A percentile compares a stretch with the other conserved stretches of the same genome.
Evolutionary conservation across 768 basidiomycete genomes (phyloP).

Genomic region (Podaxis sp.): DNA sequence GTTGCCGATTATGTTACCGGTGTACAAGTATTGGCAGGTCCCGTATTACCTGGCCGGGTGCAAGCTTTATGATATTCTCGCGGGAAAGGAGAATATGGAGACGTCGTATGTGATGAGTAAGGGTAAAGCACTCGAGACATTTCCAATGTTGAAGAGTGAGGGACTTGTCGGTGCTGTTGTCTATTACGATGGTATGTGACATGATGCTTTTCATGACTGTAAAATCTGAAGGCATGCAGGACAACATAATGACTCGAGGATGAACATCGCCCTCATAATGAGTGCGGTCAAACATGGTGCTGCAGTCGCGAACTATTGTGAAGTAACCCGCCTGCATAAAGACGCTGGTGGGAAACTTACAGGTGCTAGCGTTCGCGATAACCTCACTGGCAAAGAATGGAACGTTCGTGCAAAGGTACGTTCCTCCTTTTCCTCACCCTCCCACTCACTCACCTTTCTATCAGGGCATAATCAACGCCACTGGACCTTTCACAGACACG

Average conservation of each 20-base stretch:
- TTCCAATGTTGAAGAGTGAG: slow-evolving; percentile 72
- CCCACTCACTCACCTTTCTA: neutral
- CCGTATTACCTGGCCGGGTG: slow-evolving; percentile 95
- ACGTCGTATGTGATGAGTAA: slow-evolving; percentile 92
- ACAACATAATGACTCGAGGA: slow-evolving; percentile 97
- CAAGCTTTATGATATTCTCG: slow-evolving; percentile 94
- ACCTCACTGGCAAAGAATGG: slow-evolving; percentile 79
- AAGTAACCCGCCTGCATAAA: slow-evolving; percentile 79
- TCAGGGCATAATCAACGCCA: slow-evolving; percentile 93
- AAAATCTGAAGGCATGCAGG: slow-evolving; percentile 37
- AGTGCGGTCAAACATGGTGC: slow-evolving; percentile 93
- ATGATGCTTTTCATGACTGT: no score
- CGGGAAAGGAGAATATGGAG: slow-evolving; percentile 97
- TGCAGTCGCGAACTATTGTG: slow-evolving; percentile 82
- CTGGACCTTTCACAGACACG: slow-evolving; percentile 89
- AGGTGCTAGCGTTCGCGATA: slow-evolving; percentile 78
- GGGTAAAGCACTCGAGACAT: slow-evolving; percentile 88
- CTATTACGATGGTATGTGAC: slow-evolving; percentile 84
- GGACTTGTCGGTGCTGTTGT: slow-evolving; percentile 86
- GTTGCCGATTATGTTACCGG: slow-evolving; percentile 95
- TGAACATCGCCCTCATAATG: slow-evolving; percentile 95
- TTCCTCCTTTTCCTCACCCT: neutral
- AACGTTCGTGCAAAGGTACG: slow-evolving; percentile 73
- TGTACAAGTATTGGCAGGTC: slow-evolving; percentile 99
- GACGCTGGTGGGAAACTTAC: slow-evolving; percentile 54